Conservation (phyloP, 1,284 basidiomycete species). For the Entoloma clypeatum region DNA sequence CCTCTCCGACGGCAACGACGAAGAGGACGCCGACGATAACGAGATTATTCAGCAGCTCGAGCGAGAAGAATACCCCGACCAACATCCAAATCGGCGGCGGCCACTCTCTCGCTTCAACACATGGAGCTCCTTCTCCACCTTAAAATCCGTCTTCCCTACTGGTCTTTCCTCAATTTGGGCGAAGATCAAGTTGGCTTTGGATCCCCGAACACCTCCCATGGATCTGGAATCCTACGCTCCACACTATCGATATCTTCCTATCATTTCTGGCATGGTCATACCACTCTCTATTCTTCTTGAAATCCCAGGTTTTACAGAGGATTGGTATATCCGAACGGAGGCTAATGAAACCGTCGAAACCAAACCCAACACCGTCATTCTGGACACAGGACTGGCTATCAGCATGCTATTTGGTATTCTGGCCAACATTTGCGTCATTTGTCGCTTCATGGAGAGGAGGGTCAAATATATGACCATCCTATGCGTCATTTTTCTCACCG, state of each 20-base stretch:
- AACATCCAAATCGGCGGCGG: constrained; percentile 1
- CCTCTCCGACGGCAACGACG: constrained; percentile 4
- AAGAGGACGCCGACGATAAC: constrained; percentile 11
- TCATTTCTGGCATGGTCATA: constrained; percentile 19
- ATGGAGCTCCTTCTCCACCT: constrained; percentile 1
- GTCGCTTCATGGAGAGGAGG: constrained; percentile 68
- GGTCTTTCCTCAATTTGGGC: constrained; percentile 15
- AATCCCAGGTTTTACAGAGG: constrained; percentile 69
- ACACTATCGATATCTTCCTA: constrained; percentile 40
- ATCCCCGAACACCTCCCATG: constrained; percentile 19
- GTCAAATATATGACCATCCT: constrained; percentile 61
- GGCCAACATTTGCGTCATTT: constrained; percentile 67
- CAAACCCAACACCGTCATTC: constrained; percentile 50
- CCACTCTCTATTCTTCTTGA: constrained; percentile 60
- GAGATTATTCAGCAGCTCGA: constrained; percentile 17
- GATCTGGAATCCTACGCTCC: constrained; percentile 28
- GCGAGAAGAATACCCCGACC: constrained; percentile 15
- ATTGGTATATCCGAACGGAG: constrained; percentile 65
- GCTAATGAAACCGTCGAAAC: constrained; percentile 44
- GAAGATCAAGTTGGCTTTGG: constrained; percentile 20
- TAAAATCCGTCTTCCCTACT: not conserved
- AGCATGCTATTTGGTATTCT: constrained; percentile 68
- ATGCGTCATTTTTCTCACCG: constrained; percentile 58
- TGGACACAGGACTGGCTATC: constrained; percentile 62
- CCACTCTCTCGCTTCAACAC: constrained; percentile 8